These are phyloP conservation scores for Diospyros kaki DNA, from an alignment of 148 eudicot genomes.

Conservation along the genomic window DNA sequence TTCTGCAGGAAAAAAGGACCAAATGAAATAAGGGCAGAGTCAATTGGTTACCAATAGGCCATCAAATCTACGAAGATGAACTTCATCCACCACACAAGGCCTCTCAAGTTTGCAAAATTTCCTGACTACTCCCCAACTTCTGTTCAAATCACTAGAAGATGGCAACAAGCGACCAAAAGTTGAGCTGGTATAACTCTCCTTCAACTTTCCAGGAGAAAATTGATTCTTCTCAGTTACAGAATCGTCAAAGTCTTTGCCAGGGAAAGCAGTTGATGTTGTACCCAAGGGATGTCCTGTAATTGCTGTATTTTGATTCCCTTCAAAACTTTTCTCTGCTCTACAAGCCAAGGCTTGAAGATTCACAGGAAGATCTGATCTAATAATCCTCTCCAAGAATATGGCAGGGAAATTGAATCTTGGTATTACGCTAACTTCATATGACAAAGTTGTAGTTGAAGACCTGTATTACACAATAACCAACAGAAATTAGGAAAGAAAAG, in stretches of 20 bases:
- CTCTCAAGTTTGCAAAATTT: slow-evolving; percentile 65
- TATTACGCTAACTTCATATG: slow-evolving; percentile 93
- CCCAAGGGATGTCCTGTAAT: slow-evolving; percentile 15
- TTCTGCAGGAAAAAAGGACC: slow-evolving; percentile 13
- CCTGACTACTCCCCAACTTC: slow-evolving; percentile 86
- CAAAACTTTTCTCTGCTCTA: slow-evolving; percentile 69
- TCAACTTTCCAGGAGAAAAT: slow-evolving; percentile 27
- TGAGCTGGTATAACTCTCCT: slow-evolving; percentile 38
- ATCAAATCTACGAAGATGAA: slow-evolving; percentile 97
- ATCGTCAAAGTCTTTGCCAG: slow-evolving; percentile 21
- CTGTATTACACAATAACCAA: slow-evolving; percentile 28
- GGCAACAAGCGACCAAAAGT: slow-evolving; percentile 42
- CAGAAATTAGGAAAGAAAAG: neutral
- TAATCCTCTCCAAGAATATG: slow-evolving; percentile 92
- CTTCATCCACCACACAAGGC: slow-evolving; percentile 86
- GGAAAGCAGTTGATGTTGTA: slow-evolving; percentile 21
- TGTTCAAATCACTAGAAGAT: slow-evolving; percentile 46
- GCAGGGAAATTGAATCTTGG: slow-evolving; percentile 92
- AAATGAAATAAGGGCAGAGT: slow-evolving; percentile 15
- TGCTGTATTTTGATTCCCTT: slow-evolving; percentile 39
- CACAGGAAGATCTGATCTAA: slow-evolving; percentile 92
- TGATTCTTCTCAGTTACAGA: slow-evolving; percentile 24
- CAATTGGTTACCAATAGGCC: slow-evolving; percentile 72
- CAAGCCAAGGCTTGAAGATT: slow-evolving; percentile 93
- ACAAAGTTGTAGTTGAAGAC: slow-evolving; percentile 49